Conservation (phyloP, 2,329 filamentous ascomycete species). For the Fusarium mangiferae region DNA sequence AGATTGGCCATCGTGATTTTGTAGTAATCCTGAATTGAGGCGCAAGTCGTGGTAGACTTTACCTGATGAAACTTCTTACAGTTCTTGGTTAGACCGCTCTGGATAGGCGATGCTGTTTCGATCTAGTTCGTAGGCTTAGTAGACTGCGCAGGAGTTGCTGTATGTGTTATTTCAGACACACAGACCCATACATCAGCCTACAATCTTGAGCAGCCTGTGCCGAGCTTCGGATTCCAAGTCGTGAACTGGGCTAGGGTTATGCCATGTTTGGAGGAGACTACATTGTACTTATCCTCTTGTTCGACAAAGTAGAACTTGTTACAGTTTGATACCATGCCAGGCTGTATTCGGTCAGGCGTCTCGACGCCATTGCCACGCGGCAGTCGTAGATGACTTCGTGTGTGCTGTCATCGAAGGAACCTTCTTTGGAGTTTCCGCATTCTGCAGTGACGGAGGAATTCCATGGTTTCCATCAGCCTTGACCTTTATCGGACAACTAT, state of each 20-base stretch:
- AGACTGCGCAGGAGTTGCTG: neutral
- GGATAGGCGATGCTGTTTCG: neutral
- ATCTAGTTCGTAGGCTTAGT: neutral
- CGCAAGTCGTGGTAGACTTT: neutral
- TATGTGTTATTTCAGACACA: neutral
- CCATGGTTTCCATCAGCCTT: neutral
- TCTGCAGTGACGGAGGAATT: neutral
- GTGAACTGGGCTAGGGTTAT: neutral
- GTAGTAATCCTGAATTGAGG: neutral
- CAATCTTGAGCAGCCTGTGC: neutral
- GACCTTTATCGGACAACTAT: rapidly evolving
- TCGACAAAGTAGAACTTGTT: conserved; percentile 40
- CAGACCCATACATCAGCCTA: neutral
- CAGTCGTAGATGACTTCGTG: neutral
- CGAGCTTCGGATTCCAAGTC: neutral
- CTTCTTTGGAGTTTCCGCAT: neutral
- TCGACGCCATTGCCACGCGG: neutral
- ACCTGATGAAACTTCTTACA: neutral
- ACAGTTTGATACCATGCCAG: conserved; percentile 33
- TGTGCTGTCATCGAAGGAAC: neutral
- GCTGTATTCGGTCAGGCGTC: neutral
- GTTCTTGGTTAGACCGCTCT: neutral
- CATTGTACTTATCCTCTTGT: conserved; percentile 36
- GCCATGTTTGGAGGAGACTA: conserved; percentile 11
- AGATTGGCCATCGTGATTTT: conserved; percentile 6